Percentiles rank a stretch among this genome's conserved stretches.
These are phyloP conservation scores for Aspergillus cristatus DNA, from an alignment of 495 filamentous ascomycete species.

Conservation along the genomic window DNA sequence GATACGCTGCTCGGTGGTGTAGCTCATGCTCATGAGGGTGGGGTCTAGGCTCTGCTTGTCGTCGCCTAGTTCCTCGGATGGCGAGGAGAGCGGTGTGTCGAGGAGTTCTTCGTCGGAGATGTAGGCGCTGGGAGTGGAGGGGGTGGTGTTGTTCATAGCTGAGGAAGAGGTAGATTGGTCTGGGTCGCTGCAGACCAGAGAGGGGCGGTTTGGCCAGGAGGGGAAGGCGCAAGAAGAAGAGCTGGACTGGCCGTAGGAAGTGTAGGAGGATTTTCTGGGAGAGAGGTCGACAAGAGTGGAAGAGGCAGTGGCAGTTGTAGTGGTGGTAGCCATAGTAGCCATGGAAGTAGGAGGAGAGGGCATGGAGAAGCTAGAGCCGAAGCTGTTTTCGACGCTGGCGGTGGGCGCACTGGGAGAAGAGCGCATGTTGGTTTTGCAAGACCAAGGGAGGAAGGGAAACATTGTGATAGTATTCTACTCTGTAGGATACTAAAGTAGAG, in stretches of 20 bases:
- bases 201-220: constrained; percentile 43
- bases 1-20: constrained; percentile 37
- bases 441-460: constrained; percentile 18
- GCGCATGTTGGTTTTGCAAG: constrained; percentile 12
- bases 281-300: constrained; percentile 33
- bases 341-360: constrained; percentile 4
- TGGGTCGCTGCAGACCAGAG: constrained; percentile 30
- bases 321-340: no score
- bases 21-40: constrained; percentile 7
- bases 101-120: constrained; percentile 44
- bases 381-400: constrained; percentile 24
- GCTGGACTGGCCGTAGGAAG: constrained; percentile 29
- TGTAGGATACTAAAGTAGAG: background rate
- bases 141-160: background rate
- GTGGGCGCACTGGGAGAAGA: constrained; percentile 16
- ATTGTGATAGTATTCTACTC: constrained; percentile 3
- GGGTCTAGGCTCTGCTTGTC: no score
- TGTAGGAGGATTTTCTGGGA: constrained; percentile 39
- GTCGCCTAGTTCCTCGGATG: constrained; percentile 12
- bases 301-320: constrained; percentile 2
- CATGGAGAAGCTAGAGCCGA: constrained; percentile 35
- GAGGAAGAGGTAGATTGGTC: no score
- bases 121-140: constrained; percentile 29
- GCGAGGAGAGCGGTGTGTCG: no score
- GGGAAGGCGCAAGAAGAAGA: constrained; percentile 43